Base-by-base conservation (phyloP, 1,284 basidiomycete species). In the Golubevia pallescens region DNA sequence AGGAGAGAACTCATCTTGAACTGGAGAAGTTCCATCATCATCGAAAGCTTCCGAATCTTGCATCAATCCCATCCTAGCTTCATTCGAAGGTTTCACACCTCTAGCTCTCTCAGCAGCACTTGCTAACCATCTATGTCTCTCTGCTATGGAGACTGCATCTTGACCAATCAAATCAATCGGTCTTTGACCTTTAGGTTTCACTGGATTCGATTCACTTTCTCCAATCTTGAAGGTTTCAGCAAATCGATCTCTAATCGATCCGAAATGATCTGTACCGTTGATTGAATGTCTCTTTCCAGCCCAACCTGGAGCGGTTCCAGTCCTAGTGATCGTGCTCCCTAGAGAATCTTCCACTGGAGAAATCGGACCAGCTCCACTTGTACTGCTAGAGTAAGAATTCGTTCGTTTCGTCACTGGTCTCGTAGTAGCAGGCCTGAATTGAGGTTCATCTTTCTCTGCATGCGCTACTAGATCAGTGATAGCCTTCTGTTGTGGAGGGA, bases 71-170 rank as follows among this genome's bases (percentile, higher is more conserved):
- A 63, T 53, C 21, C 51, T 32, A 20, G 19, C 63, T 20, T 65
- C 63, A 16, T 48, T 48, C n/a, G 62, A 3, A 4, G 63, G 63
- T 8, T 60, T 24, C n/a, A n/a, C n/a, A 4, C 63, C 63, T 21
- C 24, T 64, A 19, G 63, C 63, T 42, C 60, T 20, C 34, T 65
- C 63, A 19, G 63, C 58, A 3, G 60, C 60, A n/a, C 63, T 20
- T 38, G 63, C 63, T 61, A 55, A 51, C 77, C 77, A 80, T 42
- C 71, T 71, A 57, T 77, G 71, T 62, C 74, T 68, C 53, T 77
- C 69, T 16, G 75, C 73, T 23, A 80, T 57, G 14, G 57, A 60
- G 20, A 61, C 65, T 7, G 77, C 60, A 57, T 80, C 78, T 38
- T 74, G 70, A 57, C 70, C 68, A 1, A 80, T 60, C 55, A 70